These are phyloP conservation scores for Trichoderma oligosporum DNA, from an alignment of 2,329 filamentous ascomycete genomes.

Conservation along the genomic window DNA sequence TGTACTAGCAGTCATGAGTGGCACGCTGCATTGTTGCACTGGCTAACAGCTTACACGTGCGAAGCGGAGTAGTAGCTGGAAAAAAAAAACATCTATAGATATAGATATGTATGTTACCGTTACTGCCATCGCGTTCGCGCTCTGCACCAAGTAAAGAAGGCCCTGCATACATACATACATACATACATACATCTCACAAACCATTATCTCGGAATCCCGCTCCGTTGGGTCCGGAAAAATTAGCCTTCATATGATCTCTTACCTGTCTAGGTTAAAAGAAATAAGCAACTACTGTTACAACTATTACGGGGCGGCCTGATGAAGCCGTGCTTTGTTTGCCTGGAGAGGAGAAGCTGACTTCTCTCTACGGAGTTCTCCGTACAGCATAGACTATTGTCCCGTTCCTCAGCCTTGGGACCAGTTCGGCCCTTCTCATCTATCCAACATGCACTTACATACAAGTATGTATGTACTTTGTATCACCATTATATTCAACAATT, in stretches of 20 bases:
- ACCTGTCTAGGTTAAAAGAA: background rate
- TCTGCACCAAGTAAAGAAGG: background rate
- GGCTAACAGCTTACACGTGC: slow-evolving; percentile 5
- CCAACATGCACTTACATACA: background rate
- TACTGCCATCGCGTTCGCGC: background rate
- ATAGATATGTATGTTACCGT: too few relatives aligned
- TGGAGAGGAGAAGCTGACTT: too few relatives aligned
- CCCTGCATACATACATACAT: too few relatives aligned
- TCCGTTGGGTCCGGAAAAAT: background rate
- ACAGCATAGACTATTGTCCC: too few relatives aligned
- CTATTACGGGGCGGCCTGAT: background rate
- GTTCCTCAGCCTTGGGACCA: slow-evolving; percentile 14
- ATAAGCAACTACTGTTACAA: background rate
- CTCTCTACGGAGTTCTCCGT: too few relatives aligned
- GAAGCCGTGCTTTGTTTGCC: background rate
- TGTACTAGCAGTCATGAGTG: background rate
- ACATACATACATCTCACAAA: background rate
- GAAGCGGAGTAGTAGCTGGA: slow-evolving; percentile 5
- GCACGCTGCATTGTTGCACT: slow-evolving; percentile 12
- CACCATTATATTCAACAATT: background rate
- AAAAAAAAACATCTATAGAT: background rate
- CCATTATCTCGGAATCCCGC: background rate
- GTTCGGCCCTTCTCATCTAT: slow-evolving; percentile 14
- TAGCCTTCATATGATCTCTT: background rate
- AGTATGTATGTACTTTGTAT: too few relatives aligned